Conservation (phyloP, 1,139 yeast species). For the Suhomyces anneliseae region DNA sequence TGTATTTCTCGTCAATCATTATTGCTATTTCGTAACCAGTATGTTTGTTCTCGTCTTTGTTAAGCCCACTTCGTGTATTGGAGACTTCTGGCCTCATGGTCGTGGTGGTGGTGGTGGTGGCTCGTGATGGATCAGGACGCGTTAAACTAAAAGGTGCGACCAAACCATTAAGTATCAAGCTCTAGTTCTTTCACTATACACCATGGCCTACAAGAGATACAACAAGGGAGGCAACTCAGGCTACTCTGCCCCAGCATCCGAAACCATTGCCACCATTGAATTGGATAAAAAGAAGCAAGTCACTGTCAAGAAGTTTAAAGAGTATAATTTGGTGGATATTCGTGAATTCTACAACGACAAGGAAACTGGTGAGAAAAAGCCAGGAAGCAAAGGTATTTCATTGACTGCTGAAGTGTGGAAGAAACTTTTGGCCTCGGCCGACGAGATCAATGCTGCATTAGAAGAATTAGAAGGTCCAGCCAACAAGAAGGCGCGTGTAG, state of each 20-base stretch:
- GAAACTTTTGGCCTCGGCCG: constrained; percentile 50
- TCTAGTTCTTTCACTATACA: neutral
- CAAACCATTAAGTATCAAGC: neutral
- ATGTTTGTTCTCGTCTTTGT: no score
- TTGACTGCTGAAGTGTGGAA: constrained; percentile 71
- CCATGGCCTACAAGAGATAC: constrained; percentile 16
- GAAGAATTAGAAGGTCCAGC: constrained; percentile 30
- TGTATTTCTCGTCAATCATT: no score
- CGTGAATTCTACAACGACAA: constrained; percentile 75
- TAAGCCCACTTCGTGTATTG: no score
- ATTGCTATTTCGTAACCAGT: no score
- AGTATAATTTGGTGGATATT: constrained; percentile 67
- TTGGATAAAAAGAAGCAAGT: constrained; percentile 68
- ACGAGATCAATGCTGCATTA: constrained; percentile 62
- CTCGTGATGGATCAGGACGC: no score
- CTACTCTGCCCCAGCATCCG: neutral
- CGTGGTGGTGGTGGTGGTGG: no score
- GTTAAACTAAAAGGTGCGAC: no score
- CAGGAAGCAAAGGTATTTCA: constrained; percentile 86
- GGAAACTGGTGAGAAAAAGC: constrained; percentile 58
- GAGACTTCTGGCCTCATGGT: no score
- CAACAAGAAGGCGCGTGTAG: constrained; percentile 9
- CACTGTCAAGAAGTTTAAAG: constrained; percentile 69
- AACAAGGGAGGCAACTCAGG: neutral
- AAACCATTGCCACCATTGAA: constrained; percentile 21